Percentiles rank a stretch among this genome's conserved stretches.
Conservation (phyloP, 345 rosid genomes). For the Rhodomyrtus tomentosa region DNA sequence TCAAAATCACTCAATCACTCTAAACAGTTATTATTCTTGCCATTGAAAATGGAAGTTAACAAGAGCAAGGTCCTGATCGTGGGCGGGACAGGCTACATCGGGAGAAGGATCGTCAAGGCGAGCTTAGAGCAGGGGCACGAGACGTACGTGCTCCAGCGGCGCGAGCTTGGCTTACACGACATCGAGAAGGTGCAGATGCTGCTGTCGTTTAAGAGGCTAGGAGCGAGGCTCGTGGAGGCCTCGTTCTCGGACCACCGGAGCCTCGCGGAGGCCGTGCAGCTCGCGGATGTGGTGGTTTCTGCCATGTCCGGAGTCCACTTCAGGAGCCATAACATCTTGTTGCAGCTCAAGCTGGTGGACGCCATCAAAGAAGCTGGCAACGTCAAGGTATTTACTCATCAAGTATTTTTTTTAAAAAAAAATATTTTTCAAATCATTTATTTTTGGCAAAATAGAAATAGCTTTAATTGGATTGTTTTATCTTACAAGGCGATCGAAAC, state of each 20-base stretch:
- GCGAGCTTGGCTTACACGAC: constrained; percentile 39
- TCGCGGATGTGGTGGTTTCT: constrained; percentile 48
- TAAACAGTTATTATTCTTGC: no score
- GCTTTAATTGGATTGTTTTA: no score
- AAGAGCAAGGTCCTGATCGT: constrained; percentile 46
- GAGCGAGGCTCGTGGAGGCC: constrained; percentile 32
- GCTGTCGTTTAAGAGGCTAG: constrained; percentile 35
- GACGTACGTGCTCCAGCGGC: constrained; percentile 41
- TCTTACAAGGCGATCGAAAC: no score
- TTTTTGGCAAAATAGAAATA: no score
- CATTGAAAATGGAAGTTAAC: no score
- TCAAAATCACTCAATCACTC: no score
- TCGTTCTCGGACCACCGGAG: constrained; percentile 35
- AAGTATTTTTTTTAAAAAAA: no score
- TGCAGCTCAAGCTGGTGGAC: constrained; percentile 47
- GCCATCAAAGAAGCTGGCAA: constrained; percentile 67
- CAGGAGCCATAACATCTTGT: constrained; percentile 30
- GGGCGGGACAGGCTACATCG: constrained; percentile 52
- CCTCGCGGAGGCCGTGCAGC: constrained; percentile 40
- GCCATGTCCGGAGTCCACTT: constrained; percentile 60
- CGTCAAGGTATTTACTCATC: constrained; percentile 24
- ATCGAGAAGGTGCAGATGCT: constrained; percentile 41
- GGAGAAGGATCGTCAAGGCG: constrained; percentile 44
- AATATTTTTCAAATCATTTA: no score
- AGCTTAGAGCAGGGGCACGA: constrained; percentile 36